Evolutionary conservation across 1,139 yeast genomes (phyloP), one percentile per base, ranked within the genome.

Genomic region (Yamadazyma oceani): DNA sequence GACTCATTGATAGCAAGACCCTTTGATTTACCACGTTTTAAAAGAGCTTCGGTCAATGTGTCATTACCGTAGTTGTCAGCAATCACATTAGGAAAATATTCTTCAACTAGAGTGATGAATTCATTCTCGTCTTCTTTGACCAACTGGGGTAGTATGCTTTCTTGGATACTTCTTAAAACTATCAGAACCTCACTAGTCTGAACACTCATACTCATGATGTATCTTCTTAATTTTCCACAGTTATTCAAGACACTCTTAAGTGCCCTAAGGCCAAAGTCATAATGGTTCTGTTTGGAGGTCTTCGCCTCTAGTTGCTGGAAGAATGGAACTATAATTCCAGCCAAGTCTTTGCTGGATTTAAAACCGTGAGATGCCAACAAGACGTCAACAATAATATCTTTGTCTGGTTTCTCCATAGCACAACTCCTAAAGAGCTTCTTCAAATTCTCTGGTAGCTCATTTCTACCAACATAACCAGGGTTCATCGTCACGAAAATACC

Each of bases 401-500:
- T 70, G 50, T 92, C 96, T 0, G 97, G 95, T 19, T 64, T 65
- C 9, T 75, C 72, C 84, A 92, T 82, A 0, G 90, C 76, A 49
- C 87, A 82, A 19, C 82, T 78, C 42, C 95, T 66, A 62, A 90
- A 92, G 27, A 84, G 70, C 51, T 80, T 85, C 55, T 84, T 85
- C 60, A 92, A 64, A 54, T 90, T 92, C 41, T 90, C 96, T 0
- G 98, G 98, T 10, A 92, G 64, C 23, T 73, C 73, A 12, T 85
- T 75, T 58, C 98, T 74, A 0, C 97, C 97, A 17, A 80, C 81
- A 56, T 92, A 92, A 2, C 78, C 85, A 1, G 97, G 97, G 55
- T 92, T 92, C 86, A 89, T 85, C 0, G 98, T 92, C 2, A 90
- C 80, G 55, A 90, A 90, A 0, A 92, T 66, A 0, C 95, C 96